Evolutionary conservation across 805 yeast species (phyloP), one percentile per base, ranked within the genome.

Genomic region (Cyberlindnera xishuangbannaensis): DNA sequence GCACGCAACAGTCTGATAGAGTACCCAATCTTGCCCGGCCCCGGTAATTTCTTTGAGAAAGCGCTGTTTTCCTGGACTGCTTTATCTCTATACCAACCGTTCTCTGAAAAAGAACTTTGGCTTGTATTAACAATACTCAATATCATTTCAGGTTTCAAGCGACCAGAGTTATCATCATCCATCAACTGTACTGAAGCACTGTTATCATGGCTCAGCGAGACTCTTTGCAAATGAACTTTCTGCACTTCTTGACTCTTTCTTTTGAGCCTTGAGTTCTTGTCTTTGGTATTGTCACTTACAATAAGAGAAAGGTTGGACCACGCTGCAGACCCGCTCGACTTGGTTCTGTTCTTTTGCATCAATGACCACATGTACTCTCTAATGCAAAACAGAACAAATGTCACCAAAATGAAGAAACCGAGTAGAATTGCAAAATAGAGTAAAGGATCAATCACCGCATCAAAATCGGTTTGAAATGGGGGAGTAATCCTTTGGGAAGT

Each of bases 311-410:
- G 32, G 16, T 30, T 37, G 15, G 54, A 41, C 55, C 54, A 43
- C n/a, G n/a, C n/a, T 9, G 24, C 22, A 6, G 51, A 38, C 8
- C 46, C 51, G 33, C 41, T 39, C 4, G 48, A 41, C 11, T 29
- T 10, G 25, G 35, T 28, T n/a, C 39, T 38, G 27, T 39, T 44
- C 31, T 48, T 40, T 12, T 24, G 33, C 16, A 34, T 41, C 38
- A 45, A 22, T 13, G 52, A 47, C 29, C 38, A 42, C 3, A 31
- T 26, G 25, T 56, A 59, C 40, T 59, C 64, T 34, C 62, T 43
- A 3, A 55, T 20, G 2, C 47, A 47, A 35, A 54, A 57, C 6
- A 42, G 27, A 3, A 45, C 16, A 10, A 39, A 45, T 1, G 58
- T 40, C 2, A 53, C 3, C 3, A 56, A 15, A 7, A 40, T 15